Base-by-base conservation (phyloP, 805 yeast species). In the Clavispora vitiphila region DNA sequence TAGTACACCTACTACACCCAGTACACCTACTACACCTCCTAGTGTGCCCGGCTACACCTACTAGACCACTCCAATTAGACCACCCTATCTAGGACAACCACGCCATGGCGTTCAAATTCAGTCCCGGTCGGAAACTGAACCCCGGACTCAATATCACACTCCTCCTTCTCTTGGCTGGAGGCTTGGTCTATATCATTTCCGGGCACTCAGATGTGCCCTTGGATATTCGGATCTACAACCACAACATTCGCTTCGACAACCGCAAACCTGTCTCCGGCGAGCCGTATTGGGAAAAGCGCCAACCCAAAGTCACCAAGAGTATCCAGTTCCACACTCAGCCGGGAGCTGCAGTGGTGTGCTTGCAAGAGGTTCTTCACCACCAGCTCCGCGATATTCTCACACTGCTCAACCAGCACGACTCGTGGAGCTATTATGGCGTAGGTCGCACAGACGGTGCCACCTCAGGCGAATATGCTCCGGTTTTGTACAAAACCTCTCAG, bases 181-280 rank as follows among this genome's bases (percentile, higher is more conserved):
- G 20, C 12, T 8, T 29, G 18, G 11, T n/a, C n/a, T n/a, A n/a
- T n/a, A n/a, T n/a, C n/a, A n/a, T n/a, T n/a, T n/a, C n/a, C n/a
- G n/a, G n/a, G n/a, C n/a, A n/a, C n/a, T n/a, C n/a, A n/a, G n/a
- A n/a, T n/a, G n/a, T n/a, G n/a, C 30, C 34, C 20, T 21, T 26
- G 38, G 16, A 21, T 11, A 18, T 34, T 35, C 35, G 52, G 11
- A 30, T 49, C 25, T 74, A 72, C 50, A 65, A 74, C 18, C 68
- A 74, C 48, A 74, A 74, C 47, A 69, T 74, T 38, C 56, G 80
- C 24, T 70, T 55, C 43, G 78, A 72, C 44, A 71, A 70, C 49
- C 47, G 51, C 14, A 45, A 55, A 20, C 56, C 60, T 0, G 67
- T 52, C 31, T 47, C 54, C 6, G 67, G 66, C 12, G 83, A 78